These are phyloP conservation scores for Echeveria elegans DNA, from an alignment of 164 flowering plant genomes.

Conservation along the genomic window DNA sequence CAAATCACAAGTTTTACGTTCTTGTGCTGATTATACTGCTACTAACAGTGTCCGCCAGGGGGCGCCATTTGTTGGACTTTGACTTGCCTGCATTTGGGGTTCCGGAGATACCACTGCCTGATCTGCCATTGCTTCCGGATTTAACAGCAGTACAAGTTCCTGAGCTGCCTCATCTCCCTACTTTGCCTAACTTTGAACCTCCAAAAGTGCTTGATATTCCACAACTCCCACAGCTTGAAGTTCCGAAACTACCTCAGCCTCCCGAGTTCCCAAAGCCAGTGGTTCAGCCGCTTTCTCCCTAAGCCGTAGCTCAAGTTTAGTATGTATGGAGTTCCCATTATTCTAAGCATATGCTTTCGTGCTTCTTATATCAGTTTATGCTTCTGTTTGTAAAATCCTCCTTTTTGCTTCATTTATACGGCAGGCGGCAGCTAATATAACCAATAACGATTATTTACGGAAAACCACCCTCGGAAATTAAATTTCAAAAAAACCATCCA, in stretches of 20 bases:
- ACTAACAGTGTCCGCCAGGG: too few species aligned
- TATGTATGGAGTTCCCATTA: neutral
- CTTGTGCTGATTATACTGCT: too few species aligned
- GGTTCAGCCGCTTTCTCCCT: neutral
- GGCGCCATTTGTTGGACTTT: too few species aligned
- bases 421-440: too few species aligned
- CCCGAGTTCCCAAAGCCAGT: neutral
- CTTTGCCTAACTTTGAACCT: neutral
- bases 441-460: too few species aligned
- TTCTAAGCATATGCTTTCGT: neutral
- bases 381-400: neutral
- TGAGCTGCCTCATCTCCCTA: neutral
- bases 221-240: slow-evolving; percentile 12
- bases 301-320: neutral
- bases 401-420: too few species aligned
- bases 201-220: neutral
- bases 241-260: slow-evolving; percentile 9
- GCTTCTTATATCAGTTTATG: neutral
- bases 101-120: too few species aligned
- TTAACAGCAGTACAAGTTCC: neutral
- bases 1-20: too few species aligned
- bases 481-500: too few species aligned
- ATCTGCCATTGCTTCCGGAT: neutral
- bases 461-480: too few species aligned
- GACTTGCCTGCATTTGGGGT: too few species aligned